Percentiles rank a stretch among this genome's conserved stretches.
phyloP scores from a whole-genome alignment of 306 rosid species.

The Astragalus glycyphyllos region DNA sequence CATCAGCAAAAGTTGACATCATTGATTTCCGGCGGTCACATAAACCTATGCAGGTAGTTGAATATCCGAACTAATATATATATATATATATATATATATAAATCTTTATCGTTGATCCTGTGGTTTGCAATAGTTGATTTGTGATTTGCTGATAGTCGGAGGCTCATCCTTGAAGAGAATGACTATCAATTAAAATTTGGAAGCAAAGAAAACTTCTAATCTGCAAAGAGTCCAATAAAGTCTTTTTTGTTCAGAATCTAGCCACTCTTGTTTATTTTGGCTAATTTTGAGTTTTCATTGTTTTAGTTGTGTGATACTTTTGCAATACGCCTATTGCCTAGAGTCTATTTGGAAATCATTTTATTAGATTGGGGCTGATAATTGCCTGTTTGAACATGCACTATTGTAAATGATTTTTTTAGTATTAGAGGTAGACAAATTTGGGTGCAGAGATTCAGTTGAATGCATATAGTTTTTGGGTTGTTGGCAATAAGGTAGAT shows the following conservation, averaged over 20 bases:
- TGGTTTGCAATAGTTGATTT: background rate
- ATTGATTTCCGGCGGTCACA: background rate
- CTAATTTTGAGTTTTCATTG: background rate
- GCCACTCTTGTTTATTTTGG: background rate
- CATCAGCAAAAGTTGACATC: background rate
- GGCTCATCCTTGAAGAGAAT: background rate
- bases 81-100: too few relatives aligned
- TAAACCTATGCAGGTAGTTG: background rate
- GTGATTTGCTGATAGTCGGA: constrained; percentile 3
- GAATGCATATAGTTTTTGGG: background rate
- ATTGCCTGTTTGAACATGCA: background rate
- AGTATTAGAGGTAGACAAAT: background rate
- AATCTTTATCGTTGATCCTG: background rate
- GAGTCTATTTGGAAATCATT: background rate
- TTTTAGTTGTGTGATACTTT: background rate
- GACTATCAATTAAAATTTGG: background rate
- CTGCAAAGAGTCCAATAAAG: background rate
- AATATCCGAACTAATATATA: background rate
- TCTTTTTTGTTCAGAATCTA: too few relatives aligned
- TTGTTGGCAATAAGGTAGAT: background rate
- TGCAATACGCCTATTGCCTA: background rate
- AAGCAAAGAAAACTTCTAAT: background rate
- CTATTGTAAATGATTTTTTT: background rate
- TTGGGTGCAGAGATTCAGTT: background rate
- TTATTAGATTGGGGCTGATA: background rate